Percentiles rank a stretch among this genome's conserved stretches.
phyloP scores from a whole-genome alignment of 2,329 filamentous ascomycete species.

The Helotiales sp. region DNA sequence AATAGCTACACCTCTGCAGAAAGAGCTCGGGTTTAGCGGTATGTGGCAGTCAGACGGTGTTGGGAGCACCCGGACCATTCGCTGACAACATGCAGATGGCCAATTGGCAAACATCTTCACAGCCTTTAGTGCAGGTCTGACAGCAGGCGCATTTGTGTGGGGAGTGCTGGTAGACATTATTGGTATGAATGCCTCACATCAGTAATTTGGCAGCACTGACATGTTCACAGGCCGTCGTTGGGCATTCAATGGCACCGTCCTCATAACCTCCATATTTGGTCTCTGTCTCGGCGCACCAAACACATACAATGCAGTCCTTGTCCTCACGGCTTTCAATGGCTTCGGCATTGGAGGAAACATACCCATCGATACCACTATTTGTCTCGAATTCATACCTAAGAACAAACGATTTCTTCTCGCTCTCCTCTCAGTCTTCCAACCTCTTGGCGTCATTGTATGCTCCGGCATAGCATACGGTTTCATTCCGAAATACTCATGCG shows the following conservation, averaged over 20 bases:
- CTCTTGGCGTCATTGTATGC: slow-evolving; percentile 27
- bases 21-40: slow-evolving; percentile 22
- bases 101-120: slow-evolving; percentile 24
- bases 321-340: slow-evolving; percentile 20
- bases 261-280: slow-evolving; percentile 25
- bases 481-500: slow-evolving; percentile 25
- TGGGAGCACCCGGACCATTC: neutral
- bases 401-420: slow-evolving; percentile 27
- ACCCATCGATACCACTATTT: slow-evolving; percentile 33
- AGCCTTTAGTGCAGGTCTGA: slow-evolving; percentile 23
- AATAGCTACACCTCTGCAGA: slow-evolving; percentile 25
- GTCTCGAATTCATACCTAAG: slow-evolving; percentile 30
- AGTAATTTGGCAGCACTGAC: neutral
- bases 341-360: slow-evolving; percentile 33
- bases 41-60: neutral
- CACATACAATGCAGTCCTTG: slow-evolving; percentile 21
- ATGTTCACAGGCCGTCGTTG: slow-evolving; percentile 21
- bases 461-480: slow-evolving; percentile 28
- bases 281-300: slow-evolving; percentile 20
- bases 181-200: slow-evolving; percentile 10
- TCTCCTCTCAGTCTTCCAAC: slow-evolving; percentile 29
- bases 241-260: slow-evolving; percentile 29
- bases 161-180: slow-evolving; percentile 28
- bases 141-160: slow-evolving; percentile 26
- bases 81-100: slow-evolving; percentile 7